Conservation (phyloP, 306 rosid genomes). For the Parietaria judaica region DNA sequence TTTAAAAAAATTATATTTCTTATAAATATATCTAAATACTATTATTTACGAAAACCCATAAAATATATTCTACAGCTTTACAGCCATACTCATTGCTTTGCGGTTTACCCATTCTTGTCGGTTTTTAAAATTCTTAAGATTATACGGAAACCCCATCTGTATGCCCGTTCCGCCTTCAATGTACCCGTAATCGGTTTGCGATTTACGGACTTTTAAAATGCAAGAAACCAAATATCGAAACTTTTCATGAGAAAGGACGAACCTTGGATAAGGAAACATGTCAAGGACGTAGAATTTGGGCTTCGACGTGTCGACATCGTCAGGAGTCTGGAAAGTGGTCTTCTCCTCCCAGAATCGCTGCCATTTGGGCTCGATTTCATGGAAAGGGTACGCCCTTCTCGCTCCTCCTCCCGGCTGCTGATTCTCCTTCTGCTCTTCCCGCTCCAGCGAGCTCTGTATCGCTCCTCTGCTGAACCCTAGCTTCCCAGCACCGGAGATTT, state of each 20-base stretch:
- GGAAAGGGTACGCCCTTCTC: conserved; percentile 61
- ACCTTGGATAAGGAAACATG: conserved; percentile 99
- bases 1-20: too few relatives aligned
- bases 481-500: conserved; percentile 14
- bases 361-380: conserved; percentile 84
- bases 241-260: not conserved
- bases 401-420: conserved; percentile 21
- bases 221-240: not conserved
- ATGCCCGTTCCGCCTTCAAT: too few relatives aligned
- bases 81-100: too few relatives aligned
- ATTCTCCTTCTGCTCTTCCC: conserved; percentile 26
- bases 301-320: conserved; percentile 66
- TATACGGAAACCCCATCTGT: too few relatives aligned
- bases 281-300: conserved; percentile 93
- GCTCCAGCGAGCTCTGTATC: conserved; percentile 26
- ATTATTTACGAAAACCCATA: too few relatives aligned
- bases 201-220: too few relatives aligned
- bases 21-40: too few relatives aligned
- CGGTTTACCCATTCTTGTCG: too few relatives aligned
- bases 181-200: too few relatives aligned
- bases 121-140: too few relatives aligned
- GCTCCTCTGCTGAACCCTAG: not conserved
- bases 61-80: too few relatives aligned
- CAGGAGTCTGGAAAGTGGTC: conserved; percentile 70
- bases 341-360: conserved; percentile 73